Percentiles rank a stretch among this genome's conserved stretches.
These are phyloP conservation scores for Tricholoma furcatifolium DNA, from an alignment of 768 basidiomycete species.

Conservation along the genomic window DNA sequence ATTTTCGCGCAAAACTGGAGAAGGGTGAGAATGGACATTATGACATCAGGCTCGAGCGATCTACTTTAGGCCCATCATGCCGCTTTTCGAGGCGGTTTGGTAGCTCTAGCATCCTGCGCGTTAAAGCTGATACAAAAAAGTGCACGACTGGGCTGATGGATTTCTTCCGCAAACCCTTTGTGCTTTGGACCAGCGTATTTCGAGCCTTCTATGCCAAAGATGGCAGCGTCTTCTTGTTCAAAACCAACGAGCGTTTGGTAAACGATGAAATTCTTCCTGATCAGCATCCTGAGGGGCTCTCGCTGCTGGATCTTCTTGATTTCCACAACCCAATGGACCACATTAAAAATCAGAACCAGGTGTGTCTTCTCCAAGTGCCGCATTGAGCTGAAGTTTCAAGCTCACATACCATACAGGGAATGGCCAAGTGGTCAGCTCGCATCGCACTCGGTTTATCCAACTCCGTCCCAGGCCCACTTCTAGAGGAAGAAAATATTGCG, in stretches of 20 bases:
- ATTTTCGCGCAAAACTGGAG: conserved; percentile 45
- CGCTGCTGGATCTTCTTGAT: conserved; percentile 47
- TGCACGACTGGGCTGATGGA: conserved; percentile 31
- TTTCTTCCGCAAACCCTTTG: conserved; percentile 48
- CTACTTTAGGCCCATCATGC: conserved; percentile 52
- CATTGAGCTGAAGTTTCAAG: background rate
- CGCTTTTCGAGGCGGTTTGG: conserved; percentile 63
- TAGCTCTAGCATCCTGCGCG: conserved; percentile 53
- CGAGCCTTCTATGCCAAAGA: conserved; percentile 65
- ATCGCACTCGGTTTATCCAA: conserved; percentile 62
- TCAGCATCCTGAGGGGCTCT: conserved; percentile 15
- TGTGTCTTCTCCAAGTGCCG: conserved; percentile 20
- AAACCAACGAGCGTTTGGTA: conserved; percentile 46
- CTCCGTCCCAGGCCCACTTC: conserved; percentile 53
- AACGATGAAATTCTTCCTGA: conserved; percentile 14
- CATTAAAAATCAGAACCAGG: conserved; percentile 47
- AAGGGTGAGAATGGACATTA: conserved; percentile 21
- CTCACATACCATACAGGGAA: conserved; percentile 34
- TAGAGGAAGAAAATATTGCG: conserved; percentile 36
- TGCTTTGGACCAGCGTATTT: conserved; percentile 55
- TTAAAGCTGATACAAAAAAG: conserved; percentile 40
- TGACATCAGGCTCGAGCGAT: conserved; percentile 44
- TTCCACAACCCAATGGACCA: conserved; percentile 52
- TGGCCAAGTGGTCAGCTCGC: conserved; percentile 66
- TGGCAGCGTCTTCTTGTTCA: conserved; percentile 49